Evolutionary conservation across 139 green algal species (phyloP).

Genomic region (Closterium sp.): DNA sequence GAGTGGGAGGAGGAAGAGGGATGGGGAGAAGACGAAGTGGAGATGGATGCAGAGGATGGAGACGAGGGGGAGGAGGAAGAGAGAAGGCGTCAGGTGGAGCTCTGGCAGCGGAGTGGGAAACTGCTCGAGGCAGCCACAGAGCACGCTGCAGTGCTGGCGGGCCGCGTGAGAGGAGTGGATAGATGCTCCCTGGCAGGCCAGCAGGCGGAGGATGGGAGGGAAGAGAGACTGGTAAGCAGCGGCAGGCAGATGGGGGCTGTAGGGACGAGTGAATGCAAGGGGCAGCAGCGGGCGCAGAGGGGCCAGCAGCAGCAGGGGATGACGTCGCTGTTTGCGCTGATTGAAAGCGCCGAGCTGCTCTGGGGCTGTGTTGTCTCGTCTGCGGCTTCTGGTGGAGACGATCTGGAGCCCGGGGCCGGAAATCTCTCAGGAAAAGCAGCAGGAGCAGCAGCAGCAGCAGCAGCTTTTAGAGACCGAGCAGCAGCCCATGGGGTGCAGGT

Average conservation of each 20-base stretch:
- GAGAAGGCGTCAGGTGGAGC: background rate
- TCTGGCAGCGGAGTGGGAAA: background rate
- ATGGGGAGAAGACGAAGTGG: background rate
- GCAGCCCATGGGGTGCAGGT: too few relatives aligned
- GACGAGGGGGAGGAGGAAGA: background rate
- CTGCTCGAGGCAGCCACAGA: background rate
- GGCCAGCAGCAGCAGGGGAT: too few relatives aligned
- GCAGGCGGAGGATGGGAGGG: background rate
- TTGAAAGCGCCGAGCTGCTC: too few relatives aligned
- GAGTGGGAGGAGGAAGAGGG: background rate
- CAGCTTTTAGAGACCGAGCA: too few relatives aligned
- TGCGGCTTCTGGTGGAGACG: too few relatives aligned
- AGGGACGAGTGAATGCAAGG: background rate
- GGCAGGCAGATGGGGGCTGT: background rate
- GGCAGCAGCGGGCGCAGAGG: too few relatives aligned
- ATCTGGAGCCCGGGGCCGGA: too few relatives aligned
- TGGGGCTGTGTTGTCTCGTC: too few relatives aligned
- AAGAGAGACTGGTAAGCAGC: background rate
- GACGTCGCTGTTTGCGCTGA: too few relatives aligned
- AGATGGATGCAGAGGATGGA: background rate
- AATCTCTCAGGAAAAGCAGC: too few relatives aligned
- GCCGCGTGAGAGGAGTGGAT: too few relatives aligned
- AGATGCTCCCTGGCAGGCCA: background rate
- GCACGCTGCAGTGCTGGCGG: background rate
- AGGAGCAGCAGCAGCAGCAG: too few relatives aligned